Base-by-base conservation (phyloP, 2,329 filamentous ascomycete species). In the Ophidiomyces ophidiicola region DNA sequence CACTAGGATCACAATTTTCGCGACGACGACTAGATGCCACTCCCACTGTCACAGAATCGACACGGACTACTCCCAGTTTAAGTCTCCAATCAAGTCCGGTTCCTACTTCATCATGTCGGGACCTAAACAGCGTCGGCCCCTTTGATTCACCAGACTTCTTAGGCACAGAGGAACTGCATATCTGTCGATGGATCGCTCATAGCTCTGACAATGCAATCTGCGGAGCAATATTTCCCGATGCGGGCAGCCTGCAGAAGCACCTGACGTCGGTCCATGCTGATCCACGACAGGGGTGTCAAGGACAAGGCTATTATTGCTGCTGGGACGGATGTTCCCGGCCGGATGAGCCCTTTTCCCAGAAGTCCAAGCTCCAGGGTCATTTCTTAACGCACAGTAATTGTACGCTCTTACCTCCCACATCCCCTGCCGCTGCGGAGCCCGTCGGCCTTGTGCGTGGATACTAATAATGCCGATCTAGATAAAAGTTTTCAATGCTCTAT, bases 381-480 rank as follows among this genome's bases (percentile, higher is more conserved):
- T 64, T 63, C 37, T 43, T 64, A 19, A 64, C 61, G 7, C 61
- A 64, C 44, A 64, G 61, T 45, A 64, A 64, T 38, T 60, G 61
- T 64, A 53, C 32, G 58, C 29, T 21, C 14, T 31, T 17, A 26
- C 28, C 15, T 17, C 3, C 6, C 19, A 20, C 31, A 29, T 21
- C n/a, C n/a, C n/a, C n/a, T n/a, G n/a, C n/a, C n/a, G n/a, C n/a
- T n/a, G n/a, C n/a, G n/a, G n/a, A n/a, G n/a, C n/a, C n/a, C n/a
- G n/a, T n/a, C 11, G 21, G 17, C 6, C 11, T 36, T 19, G 12
- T 28, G 18, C 19, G 10, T 7, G 6, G 19, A 28, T 21, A 14
- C 40, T 48, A 21, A 44, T 12, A 19, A 8, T 37, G n/a, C 24
- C 18, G 2, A 17, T 38, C 6, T 32, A 64, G 61, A 61, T 34